A percentile compares a stretch with the other conserved stretches of the same genome.
Evolutionary conservation across 139 green algal genomes (phyloP).

Genomic region (Pseudopediastrum boryanum): DNA sequence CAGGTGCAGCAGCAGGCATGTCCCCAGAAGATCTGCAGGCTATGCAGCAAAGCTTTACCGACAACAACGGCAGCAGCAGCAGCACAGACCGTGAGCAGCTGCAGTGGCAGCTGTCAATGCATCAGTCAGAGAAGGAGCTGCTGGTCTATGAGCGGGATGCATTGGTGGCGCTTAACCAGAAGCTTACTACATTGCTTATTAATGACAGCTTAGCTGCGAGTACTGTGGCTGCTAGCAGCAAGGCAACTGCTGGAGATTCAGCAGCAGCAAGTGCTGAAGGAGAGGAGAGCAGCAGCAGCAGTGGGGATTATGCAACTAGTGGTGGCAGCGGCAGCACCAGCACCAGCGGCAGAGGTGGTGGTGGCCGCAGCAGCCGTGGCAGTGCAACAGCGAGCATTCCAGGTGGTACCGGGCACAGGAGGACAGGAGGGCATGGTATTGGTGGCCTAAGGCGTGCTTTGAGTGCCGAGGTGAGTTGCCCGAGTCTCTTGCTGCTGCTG

Average conservation of each 20-base stretch:
- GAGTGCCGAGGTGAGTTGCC: conserved; percentile 7
- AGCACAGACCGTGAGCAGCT: conserved; percentile 10
- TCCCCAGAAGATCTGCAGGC: conserved; percentile 13
- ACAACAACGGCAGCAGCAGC: conserved; percentile 34
- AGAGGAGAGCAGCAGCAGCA: conserved; percentile 3
- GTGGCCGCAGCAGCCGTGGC: not conserved
- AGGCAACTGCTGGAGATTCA: not conserved
- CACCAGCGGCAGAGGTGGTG: not conserved
- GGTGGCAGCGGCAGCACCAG: not conserved
- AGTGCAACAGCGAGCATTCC: not conserved
- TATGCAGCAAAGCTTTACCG: conserved; percentile 14
- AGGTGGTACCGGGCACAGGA: too few relatives aligned
- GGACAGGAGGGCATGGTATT: not conserved
- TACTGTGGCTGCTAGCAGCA: too few relatives aligned
- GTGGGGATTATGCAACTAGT: not conserved
- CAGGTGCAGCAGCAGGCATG: conserved; percentile 6
- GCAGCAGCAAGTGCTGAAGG: not conserved
- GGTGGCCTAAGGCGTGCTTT: not conserved
- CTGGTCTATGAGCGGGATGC: too few relatives aligned
- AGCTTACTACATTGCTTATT: too few relatives aligned
- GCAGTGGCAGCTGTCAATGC: conserved; percentile 13
- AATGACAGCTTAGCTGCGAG: too few relatives aligned
- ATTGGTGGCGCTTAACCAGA: too few relatives aligned
- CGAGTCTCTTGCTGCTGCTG: not conserved
- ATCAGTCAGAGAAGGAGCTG: conserved; percentile 5